Evolutionary conservation across 495 filamentous ascomycete species (phyloP), one percentile per base, ranked within the genome.

Genomic region (Amniculicola lignicola): DNA sequence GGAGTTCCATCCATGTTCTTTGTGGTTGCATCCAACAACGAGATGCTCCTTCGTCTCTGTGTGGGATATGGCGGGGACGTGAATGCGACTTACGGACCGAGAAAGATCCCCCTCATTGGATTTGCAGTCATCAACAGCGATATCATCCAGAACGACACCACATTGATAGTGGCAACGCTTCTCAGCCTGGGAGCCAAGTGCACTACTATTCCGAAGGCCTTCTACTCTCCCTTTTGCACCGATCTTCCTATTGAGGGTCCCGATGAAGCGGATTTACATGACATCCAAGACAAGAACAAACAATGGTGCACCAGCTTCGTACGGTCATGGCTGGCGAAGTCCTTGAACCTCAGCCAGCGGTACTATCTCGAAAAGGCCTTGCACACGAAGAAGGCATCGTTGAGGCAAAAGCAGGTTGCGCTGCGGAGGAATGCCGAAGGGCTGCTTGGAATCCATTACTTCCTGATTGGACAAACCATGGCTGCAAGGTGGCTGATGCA

Each of bases 1-100:
- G 74, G 71, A 6, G 69, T 68, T 37, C 73, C 75, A 14, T 57
- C 72, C 2, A 70, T 77, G 6, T 79, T 78, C 62, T 79, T 68
- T 24, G 67, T 66, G 2, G 73, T 72, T 11, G 75, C 63, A 3
- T 69, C 68, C 12, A 76, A 75, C 52, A 59, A 75, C 28, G 65
- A 66, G 3, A 50, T 57, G 11, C 53, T 72, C 12, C 45, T 78
- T 14, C 69, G 73, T 3, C 48, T 52, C 4, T 75, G 67, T 60
- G 62, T 69, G 3, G 52, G 63, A 7, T 61, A 63, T 19, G 75
- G 74, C 12, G 45, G 23, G 9, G 40, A 59, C 25, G 12, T 40
- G 1, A 4, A 24, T 14, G 48, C 27, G 4, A 61, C 62, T 3
- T 51, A 72, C 36, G 60, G 50, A 2, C 22, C 45, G 3, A 56